Evolutionary conservation across 345 rosid genomes (phyloP), one percentile per base, ranked within the genome.

Genomic region (Rhodamnia rubescens): DNA sequence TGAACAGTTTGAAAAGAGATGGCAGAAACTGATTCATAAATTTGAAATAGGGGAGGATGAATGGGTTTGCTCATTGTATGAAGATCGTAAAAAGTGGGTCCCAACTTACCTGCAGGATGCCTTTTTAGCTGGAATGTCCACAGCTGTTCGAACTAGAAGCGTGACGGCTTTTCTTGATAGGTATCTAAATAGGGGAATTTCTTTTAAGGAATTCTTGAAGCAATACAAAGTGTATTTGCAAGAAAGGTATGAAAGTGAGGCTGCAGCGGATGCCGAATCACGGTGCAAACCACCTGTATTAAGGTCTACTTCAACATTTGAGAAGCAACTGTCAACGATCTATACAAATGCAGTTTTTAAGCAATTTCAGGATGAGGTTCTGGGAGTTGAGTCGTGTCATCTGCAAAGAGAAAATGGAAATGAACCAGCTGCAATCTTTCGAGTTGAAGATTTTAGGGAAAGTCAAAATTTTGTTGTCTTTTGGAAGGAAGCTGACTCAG

Each of bases 301-400:
- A 56, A 86, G 87, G 84, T 87, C 91, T 85, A 85, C 86, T 56
- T 90, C 90, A 27, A 21, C 91, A 53, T 88, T 88, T 58, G 93
- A 90, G 90, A 88, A 89, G 81, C 92, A 91, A 86, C 69, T 89
- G 89, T 89, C 88, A 9, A 69, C 82, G 24, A 58, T 88, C 53
- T 89, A 90, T 82, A 91, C 93, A 54, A 85, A 86, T 51, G 78
- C 89, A 53, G 47, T 90, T 59, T 91, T 90, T 84, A 88, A 90
- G 90, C 88, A 88, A 80, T 90, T 91, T 86, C 93, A 91, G 90
- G 87, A 86, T 32, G 93, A 90, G 87, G 88, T 87, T 54, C 82
- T 88, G 81, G 92, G 90, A 82, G 83, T 85, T 59, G 92, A 75
- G 86, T 91, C 86, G 54, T 91, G 93, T 88, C 89, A 54, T 85